Conservation (phyloP, 164 flowering plant genomes). For the Vitis labrusca region DNA sequence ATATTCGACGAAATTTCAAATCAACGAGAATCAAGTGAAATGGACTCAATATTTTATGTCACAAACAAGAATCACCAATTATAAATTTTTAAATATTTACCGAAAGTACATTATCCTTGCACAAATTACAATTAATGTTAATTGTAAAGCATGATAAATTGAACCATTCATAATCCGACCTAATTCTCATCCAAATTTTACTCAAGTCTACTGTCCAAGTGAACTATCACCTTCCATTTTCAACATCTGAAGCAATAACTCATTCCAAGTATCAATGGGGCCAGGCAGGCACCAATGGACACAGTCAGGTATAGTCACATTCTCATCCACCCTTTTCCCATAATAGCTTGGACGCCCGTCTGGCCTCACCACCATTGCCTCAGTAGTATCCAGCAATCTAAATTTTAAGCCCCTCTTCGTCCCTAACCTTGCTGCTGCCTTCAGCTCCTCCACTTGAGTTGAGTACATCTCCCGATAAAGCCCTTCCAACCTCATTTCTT, state of each 20-base stretch:
- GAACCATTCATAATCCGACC: too few relatives aligned
- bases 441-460: constrained; percentile 44
- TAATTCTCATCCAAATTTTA: not conserved
- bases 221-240: constrained; percentile 18
- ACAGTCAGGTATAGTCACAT: constrained; percentile 35
- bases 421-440: constrained; percentile 29
- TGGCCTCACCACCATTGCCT: constrained; percentile 47
- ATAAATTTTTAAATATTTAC: too few relatives aligned
- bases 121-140: too few relatives aligned
- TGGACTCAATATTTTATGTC: too few relatives aligned
- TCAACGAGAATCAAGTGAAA: too few relatives aligned
- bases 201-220: not conserved
- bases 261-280: constrained; percentile 56
- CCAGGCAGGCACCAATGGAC: constrained; percentile 69
- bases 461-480: constrained; percentile 22
- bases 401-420: constrained; percentile 32
- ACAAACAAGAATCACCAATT: too few relatives aligned
- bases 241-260: constrained; percentile 46
- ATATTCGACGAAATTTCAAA: too few relatives aligned
- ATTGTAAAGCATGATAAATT: too few relatives aligned
- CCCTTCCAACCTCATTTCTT: constrained; percentile 24
- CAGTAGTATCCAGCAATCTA: constrained; percentile 35
- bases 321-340: constrained; percentile 26
- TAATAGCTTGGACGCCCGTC: constrained; percentile 55
- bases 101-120: too few relatives aligned